Base-by-base conservation (phyloP, 495 filamentous ascomycete species). In the Extremus antarcticus region DNA sequence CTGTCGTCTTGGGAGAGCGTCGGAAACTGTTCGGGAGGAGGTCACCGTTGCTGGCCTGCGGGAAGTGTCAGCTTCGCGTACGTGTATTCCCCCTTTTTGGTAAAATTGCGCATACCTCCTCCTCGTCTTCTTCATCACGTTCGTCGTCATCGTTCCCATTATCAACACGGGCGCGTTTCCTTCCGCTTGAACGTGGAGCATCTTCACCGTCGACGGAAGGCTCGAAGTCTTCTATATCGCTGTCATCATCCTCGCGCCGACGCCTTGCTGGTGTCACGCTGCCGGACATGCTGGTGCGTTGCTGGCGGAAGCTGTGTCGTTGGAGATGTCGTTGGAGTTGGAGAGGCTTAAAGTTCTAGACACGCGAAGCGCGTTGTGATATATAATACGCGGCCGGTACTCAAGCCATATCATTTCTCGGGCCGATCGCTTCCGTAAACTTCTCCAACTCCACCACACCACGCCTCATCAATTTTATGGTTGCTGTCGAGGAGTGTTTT, bases 81-180 rank as follows among this genome's bases (percentile, higher is more conserved):
- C 25, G 38, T 46, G 4, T n/a, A n/a, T n/a, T n/a, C n/a, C n/a
- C n/a, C 29, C 29, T 7, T 13, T 13, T 4, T 7, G 29, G 21
- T 8, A 15, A 20, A 9, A 25, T 32, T n/a, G 15, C 10, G 17
- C 46, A 48, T 16, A 52, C 50, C 25, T 41, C 47, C 9, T 32
- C 38, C 15, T 49, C 50, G 9, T 48, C 50, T 7, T 53, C 46
- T 2, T 23, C 40, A 25, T 54, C 51, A 2, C 41, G 9, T 17
- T 21, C 47, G 21, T 45, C 50, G 25, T 50, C 50, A 16, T 49
- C 50, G 2, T 21, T 38, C n/a, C 32, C 35, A 19, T 45, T 11
- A 21, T 25, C 20, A 15, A 54, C 17, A 8, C 65, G 60, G 20
- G 61, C 53, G 51, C 65, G 65, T 57, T 68, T 68, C 43, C 56